Evolutionary conservation across 2,329 filamentous ascomycete species (phyloP), one percentile per base, ranked within the genome.

Genomic region (Ramularia endophylla): DNA sequence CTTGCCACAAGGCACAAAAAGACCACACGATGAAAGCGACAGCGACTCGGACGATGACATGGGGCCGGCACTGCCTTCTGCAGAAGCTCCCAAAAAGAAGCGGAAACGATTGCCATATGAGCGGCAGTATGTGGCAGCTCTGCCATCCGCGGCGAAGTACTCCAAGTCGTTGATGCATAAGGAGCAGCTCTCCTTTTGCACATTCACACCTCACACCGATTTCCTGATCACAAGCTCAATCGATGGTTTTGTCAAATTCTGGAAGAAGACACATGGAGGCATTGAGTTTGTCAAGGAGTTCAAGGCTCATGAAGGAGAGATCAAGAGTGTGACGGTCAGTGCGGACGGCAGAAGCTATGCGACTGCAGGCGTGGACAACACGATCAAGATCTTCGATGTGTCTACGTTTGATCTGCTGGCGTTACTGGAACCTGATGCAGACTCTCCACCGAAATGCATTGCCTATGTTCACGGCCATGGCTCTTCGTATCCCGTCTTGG

Each of bases 201-300:
- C 83, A 9, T 81, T 95, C 63, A 95, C 94, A 1, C 89, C 89
- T 1, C 71, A 83, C 45, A 95, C 90, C 45, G 92, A 97, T 54
- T 98, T 98, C 61, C 73, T 98, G 27, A 92, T 98, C 48, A 98
- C 92, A 1, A 87, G 85, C 47, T 97, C 92, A 0, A 70, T 86
- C 31, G 92, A 98, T 61, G 94, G 94, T n/a, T 84, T 90, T 1
- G 90, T 97, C 54, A 98, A 98, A 65, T 98, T 98, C 64, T 98
- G 92, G 92, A 98, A 98, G 70, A 98, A 98, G 69, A 78, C 85
- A 50, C 41, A 51, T 8, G 81, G 86, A 25, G 87, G 87, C 1
- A 85, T 98, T 44, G 94, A 98, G 67, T 98, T 98, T 59, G 90
- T 97, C 39, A 98, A 98, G 68, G 89, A 98, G 67, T 98, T 95